phyloP scores from a whole-genome alignment of 2,329 filamentous ascomycete species.

The Colletotrichum agaves region DNA sequence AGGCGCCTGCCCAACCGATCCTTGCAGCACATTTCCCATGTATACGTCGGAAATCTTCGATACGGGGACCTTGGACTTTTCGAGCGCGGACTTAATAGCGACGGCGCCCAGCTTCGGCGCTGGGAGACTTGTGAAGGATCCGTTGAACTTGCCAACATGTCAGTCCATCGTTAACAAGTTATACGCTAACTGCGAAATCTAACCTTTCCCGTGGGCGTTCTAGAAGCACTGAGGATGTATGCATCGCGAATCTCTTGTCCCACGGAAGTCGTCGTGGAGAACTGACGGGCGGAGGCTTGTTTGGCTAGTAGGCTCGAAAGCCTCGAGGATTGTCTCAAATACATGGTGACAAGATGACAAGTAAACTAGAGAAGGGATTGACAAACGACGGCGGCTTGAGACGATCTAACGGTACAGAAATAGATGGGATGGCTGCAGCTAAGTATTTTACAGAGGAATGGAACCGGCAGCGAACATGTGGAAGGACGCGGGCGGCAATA shows the following conservation, averaged over 20 bases:
- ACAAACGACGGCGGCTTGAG: conserved; percentile 11
- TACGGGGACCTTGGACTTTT: conserved; percentile 84
- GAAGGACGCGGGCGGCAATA: conserved; percentile 24
- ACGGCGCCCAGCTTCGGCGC: conserved; percentile 90
- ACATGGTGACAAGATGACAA: conserved; percentile 43
- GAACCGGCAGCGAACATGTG: conserved; percentile 28
- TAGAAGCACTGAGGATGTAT: conserved; percentile 90
- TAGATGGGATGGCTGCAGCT: conserved; percentile 24
- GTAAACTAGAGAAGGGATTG: conserved; percentile 3
- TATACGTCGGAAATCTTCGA: conserved; percentile 91
- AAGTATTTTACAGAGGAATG: conserved; percentile 20
- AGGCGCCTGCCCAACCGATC: conserved; percentile 85
- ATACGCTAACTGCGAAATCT: neutral
- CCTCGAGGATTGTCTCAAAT: conserved; percentile 47
- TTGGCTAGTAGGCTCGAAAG: conserved; percentile 49
- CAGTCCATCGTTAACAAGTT: conserved; percentile 13
- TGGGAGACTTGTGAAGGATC: conserved; percentile 83
- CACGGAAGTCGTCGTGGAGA: conserved; percentile 57
- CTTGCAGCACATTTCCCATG: conserved; percentile 96
- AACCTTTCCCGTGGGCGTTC: conserved; percentile 92
- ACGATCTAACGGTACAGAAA: conserved; percentile 18
- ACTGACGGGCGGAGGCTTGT: conserved; percentile 56
- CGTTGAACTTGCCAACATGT: conserved; percentile 80
- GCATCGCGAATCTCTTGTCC: conserved; percentile 83
- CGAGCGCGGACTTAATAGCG: conserved; percentile 90